Conservation (phyloP, 805 yeast genomes). For the Cyberlindnera mrakii region DNA sequence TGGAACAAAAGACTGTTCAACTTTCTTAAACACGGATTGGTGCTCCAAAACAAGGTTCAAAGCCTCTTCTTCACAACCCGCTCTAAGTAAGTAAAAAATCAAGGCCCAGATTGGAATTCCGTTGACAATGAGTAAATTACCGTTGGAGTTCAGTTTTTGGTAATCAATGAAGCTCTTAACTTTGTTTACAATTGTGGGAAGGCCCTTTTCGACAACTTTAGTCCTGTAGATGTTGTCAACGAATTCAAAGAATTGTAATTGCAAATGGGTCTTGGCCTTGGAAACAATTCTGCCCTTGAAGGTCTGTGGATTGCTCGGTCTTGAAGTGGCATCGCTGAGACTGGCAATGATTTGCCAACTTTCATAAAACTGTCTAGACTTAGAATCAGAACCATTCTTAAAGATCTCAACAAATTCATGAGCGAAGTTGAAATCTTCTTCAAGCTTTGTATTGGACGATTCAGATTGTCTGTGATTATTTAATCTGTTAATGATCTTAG, state of each 20-base stretch:
- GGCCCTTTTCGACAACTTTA: constrained; percentile 52
- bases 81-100: constrained; percentile 75
- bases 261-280: constrained; percentile 57
- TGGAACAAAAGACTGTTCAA: constrained; percentile 78
- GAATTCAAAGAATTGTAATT: constrained; percentile 70
- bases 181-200: constrained; percentile 68
- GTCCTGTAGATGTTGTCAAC: constrained; percentile 60
- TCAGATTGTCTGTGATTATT: constrained; percentile 60
- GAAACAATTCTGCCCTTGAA: constrained; percentile 36
- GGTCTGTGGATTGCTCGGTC: constrained; percentile 15
- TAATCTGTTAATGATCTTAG: constrained; percentile 61
- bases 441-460: constrained; percentile 8
- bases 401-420: constrained; percentile 56
- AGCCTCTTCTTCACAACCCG: constrained; percentile 80
- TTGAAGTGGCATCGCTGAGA: constrained; percentile 24
- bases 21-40: constrained; percentile 68
- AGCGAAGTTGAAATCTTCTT: constrained; percentile 46
- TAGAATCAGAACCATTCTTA: constrained; percentile 50
- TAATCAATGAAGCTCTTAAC: constrained; percentile 54
- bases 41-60: constrained; percentile 58
- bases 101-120: constrained; percentile 94
- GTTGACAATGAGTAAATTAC: constrained; percentile 62
- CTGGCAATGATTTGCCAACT: constrained; percentile 61
- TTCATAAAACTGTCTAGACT: constrained; percentile 67
- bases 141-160: constrained; percentile 36